Evolutionary conservation across 169 alveolate genomes (phyloP).

Genomic region (Sarcocystis neurona): DNA sequence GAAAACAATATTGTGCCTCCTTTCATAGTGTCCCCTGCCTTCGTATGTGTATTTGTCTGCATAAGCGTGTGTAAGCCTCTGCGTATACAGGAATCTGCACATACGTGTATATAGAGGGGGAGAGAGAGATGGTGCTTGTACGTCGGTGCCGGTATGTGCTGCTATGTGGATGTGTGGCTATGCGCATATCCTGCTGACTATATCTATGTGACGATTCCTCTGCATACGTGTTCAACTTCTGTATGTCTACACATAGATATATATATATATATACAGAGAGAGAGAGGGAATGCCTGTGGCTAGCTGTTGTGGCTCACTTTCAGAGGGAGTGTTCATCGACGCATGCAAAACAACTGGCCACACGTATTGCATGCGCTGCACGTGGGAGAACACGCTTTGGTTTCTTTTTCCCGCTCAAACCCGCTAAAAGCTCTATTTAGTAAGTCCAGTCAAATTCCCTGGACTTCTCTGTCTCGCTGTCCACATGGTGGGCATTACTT

Average conservation of each 20-base stretch:
- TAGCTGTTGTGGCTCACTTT: neutral
- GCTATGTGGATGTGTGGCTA: neutral
- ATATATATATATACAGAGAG: neutral
- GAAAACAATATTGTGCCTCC: neutral
- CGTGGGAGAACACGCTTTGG: neutral
- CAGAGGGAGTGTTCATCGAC: neutral
- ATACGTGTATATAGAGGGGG: neutral
- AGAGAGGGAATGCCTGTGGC: neutral
- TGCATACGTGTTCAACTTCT: neutral
- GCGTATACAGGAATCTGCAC: neutral
- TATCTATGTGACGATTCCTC: neutral
- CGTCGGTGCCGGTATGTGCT: neutral
- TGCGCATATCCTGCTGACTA: neutral
- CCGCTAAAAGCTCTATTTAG: neutral
- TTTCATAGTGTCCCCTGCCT: neutral
- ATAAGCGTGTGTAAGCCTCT: neutral
- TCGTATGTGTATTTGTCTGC: neutral
- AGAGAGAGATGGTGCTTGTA: neutral
- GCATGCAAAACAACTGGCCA: neutral
- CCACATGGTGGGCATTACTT: too few species aligned
- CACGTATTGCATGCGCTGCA: neutral
- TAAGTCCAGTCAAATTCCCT: neutral
- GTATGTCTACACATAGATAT: neutral
- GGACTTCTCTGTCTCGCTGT: too few species aligned
- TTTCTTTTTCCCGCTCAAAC: neutral